These are phyloP conservation scores for Mycena epipterygia DNA, from an alignment of 768 basidiomycete species.

Conservation along the genomic window DNA sequence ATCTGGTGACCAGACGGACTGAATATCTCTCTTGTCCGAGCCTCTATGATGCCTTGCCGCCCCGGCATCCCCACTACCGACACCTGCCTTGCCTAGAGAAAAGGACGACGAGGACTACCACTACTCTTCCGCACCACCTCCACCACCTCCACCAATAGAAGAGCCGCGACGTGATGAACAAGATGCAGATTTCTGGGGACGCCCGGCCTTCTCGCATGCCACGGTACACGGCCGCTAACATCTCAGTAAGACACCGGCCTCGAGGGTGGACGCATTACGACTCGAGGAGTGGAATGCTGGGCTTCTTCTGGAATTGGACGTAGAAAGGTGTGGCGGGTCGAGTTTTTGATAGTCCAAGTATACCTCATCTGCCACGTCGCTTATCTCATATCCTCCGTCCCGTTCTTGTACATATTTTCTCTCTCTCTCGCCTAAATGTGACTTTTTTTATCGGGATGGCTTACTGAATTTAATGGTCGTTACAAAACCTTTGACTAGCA, in stretches of 20 bases:
- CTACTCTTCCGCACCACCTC: neutral
- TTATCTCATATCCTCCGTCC: neutral
- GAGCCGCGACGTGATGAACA: conserved; percentile 1
- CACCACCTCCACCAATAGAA: neutral
- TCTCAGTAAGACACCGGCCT: conserved; percentile 2
- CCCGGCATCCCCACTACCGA: neutral
- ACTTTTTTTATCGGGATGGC: too few species aligned
- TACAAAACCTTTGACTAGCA: neutral
- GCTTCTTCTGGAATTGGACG: neutral
- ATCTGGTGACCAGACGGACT: neutral
- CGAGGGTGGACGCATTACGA: conserved; percentile 6
- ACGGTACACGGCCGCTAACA: neutral
- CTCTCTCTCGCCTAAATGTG: neutral
- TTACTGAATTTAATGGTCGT: too few species aligned
- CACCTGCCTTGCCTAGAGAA: neutral
- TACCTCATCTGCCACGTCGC: neutral
- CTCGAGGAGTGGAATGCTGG: neutral
- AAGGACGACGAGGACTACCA: neutral
- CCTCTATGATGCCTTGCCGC: neutral
- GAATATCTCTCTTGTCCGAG: too few species aligned
- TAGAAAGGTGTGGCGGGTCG: neutral
- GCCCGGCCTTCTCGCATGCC: neutral
- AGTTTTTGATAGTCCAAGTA: neutral
- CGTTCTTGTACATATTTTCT: neutral
- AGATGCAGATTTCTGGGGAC: neutral